These are phyloP conservation scores for Geosmithia morbida DNA, from an alignment of 2,329 filamentous ascomycete species.

Conservation along the genomic window DNA sequence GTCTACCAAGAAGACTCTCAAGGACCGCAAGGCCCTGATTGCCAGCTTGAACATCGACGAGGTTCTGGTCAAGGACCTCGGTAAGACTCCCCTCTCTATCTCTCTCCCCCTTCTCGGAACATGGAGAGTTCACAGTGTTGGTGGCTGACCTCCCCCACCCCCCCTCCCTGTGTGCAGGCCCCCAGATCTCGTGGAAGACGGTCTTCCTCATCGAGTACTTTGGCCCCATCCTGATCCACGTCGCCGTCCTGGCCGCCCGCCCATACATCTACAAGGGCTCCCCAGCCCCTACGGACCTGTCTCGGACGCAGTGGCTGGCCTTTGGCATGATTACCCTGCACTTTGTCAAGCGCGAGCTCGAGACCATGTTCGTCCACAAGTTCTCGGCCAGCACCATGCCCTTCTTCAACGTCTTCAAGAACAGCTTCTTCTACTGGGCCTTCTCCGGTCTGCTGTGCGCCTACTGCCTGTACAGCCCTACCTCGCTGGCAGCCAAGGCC, in stretches of 20 bases:
- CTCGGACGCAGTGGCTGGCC: constrained; percentile 56
- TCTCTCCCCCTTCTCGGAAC: too few species aligned
- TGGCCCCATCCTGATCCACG: constrained; percentile 80
- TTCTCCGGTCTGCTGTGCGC: constrained; percentile 69
- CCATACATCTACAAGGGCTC: constrained; percentile 40
- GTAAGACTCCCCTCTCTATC: constrained; percentile 31
- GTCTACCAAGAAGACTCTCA: constrained; percentile 45
- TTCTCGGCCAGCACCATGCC: constrained; percentile 96
- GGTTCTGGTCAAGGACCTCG: constrained; percentile 85
- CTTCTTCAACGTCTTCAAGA: constrained; percentile 78
- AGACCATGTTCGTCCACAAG: constrained; percentile 88
- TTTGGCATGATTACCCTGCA: constrained; percentile 65
- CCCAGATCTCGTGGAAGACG: constrained; percentile 81
- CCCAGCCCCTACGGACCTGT: constrained; percentile 29
- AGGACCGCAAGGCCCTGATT: constrained; percentile 43
- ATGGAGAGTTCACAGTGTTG: too few species aligned
- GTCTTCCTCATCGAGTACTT: constrained; percentile 94
- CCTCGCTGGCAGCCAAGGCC: constrained; percentile 46
- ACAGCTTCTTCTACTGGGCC: constrained; percentile 89
- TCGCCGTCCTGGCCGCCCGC: constrained; percentile 55
- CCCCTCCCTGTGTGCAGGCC: constrained; percentile 34
- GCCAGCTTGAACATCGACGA: constrained; percentile 33
- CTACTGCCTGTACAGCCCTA: constrained; percentile 72
- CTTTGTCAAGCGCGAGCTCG: constrained; percentile 89
- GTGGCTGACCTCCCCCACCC: not conserved